These are phyloP conservation scores for Haplosporangium gracile DNA, from an alignment of 192 early-diverging fungal species.

Conservation along the genomic window DNA sequence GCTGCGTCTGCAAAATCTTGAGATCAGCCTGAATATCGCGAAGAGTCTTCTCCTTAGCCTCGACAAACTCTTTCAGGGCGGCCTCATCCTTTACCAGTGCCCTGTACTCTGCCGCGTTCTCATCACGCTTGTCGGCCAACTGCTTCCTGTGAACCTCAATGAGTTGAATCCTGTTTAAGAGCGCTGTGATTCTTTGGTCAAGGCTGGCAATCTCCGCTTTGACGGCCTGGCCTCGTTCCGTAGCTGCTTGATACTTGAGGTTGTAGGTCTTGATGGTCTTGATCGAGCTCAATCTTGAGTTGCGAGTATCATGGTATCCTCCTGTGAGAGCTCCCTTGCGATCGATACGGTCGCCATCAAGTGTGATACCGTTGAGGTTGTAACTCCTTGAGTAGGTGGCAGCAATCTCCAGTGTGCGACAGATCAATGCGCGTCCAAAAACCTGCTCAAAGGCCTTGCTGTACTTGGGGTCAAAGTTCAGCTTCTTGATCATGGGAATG, in stretches of 20 bases:
- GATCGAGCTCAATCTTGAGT: constrained; percentile 82
- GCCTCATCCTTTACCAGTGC: constrained; percentile 75
- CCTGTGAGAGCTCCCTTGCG: constrained; percentile 93
- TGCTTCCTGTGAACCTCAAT: constrained; percentile 65
- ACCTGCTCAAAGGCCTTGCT: constrained; percentile 88
- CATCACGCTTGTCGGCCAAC: constrained; percentile 68
- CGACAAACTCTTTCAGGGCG: constrained; percentile 63
- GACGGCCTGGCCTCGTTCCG: constrained; percentile 53
- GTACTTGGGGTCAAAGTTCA: constrained; percentile 79
- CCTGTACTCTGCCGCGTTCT: constrained; percentile 67
- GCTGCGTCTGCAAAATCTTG: constrained; percentile 67
- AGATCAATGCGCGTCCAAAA: constrained; percentile 93
- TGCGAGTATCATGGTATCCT: constrained; percentile 83
- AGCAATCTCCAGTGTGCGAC: constrained; percentile 85
- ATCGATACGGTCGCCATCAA: constrained; percentile 94
- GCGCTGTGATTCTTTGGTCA: constrained; percentile 73
- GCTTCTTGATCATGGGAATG: constrained; percentile 85
- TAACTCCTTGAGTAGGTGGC: constrained; percentile 82
- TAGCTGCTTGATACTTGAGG: constrained; percentile 59
- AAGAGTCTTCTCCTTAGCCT: constrained; percentile 67
- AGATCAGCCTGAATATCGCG: constrained; percentile 59
- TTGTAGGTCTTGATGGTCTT: constrained; percentile 68
- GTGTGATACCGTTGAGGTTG: constrained; percentile 87
- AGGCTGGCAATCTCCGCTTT: constrained; percentile 68
- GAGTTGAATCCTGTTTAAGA: constrained; percentile 71